Base-by-base conservation (phyloP, 306 rosid species). In the Glycine soja region DNA sequence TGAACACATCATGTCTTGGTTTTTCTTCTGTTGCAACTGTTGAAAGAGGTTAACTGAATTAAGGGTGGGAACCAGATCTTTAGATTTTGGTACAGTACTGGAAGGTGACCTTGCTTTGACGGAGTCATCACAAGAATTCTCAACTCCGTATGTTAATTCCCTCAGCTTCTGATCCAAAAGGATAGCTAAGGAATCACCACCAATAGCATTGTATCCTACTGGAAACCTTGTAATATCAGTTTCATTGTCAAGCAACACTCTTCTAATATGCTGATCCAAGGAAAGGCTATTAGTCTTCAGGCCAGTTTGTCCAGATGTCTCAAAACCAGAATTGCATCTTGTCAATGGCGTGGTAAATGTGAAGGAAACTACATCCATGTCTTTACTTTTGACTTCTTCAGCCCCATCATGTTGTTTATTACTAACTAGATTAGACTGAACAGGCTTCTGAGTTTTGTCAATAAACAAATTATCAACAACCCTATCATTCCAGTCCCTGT, bases 101-200 rank as follows among this genome's bases (percentile, higher is more conserved):
- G 87, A 85, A 83, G 80, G 84, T 48, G 91, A 67, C 59, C 48
- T 76, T 13, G 30, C 82, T 85, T 81, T 81, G 38, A 71, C 72
- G 11, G 92, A 80, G 64, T 74, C 89, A 14, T 51, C 62, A 72
- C 78, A 45, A 64, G 92, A 83, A 59, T 87, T 81, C 81, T 81
- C 90, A 56, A 85, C 71, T 75, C 88, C 90, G 65, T 63, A 74
- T 63, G 91, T 81, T 57, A 92, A 72, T 77, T 92, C 97, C 84
- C 87, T 89, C 64, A 92, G 82, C 86, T 91, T 92, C 76, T 92
- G 92, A 70, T 92, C 95, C 90, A 92, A 84, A 84, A 92, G 93
- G 58, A 86, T 54, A 85, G 92, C 90, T 74, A 92, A 87, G 40
- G 95, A 86, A 89, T 92, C 92, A 81, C 90, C 91, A 16, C 88